These are phyloP conservation scores for Aspergillus oerlinghausenensis DNA, from an alignment of 2,329 filamentous ascomycete species.

Conservation along the genomic window DNA sequence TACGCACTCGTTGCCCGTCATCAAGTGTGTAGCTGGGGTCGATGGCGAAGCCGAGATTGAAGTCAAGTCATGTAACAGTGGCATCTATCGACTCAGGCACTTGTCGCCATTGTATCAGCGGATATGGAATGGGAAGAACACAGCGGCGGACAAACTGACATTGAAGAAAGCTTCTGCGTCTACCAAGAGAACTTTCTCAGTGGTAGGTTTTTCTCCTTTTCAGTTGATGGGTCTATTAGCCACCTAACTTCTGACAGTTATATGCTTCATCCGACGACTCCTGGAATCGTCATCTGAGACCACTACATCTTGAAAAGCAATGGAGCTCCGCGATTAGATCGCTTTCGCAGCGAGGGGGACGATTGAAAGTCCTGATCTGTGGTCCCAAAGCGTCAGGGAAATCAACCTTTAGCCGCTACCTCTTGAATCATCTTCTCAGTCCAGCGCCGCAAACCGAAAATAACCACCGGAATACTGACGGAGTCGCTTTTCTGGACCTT, in stretches of 20 bases:
- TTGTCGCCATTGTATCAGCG: constrained; percentile 51
- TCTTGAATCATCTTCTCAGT: constrained; percentile 52
- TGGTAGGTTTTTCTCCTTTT: constrained; percentile 27
- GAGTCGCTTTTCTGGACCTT: constrained; percentile 54
- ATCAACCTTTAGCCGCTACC: constrained; percentile 54
- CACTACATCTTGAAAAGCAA: constrained; percentile 41
- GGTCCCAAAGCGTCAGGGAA: constrained; percentile 56
- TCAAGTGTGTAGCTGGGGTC: constrained; percentile 42
- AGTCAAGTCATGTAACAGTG: constrained; percentile 44
- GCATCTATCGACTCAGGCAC: constrained; percentile 41
- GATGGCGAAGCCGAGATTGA: constrained; percentile 45
- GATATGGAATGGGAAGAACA: constrained; percentile 46
- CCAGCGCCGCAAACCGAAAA: constrained; percentile 31
- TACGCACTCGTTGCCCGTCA: constrained; percentile 53
- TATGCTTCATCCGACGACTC: constrained; percentile 41
- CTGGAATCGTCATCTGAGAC: constrained; percentile 37
- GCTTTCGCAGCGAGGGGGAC: constrained; percentile 37
- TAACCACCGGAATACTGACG: constrained; percentile 29
- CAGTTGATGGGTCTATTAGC: not conserved
- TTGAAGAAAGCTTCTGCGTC: constrained; percentile 24
- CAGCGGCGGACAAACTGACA: constrained; percentile 29
- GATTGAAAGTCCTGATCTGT: constrained; percentile 45
- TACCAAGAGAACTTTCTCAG: constrained; percentile 34
- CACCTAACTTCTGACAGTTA: constrained; percentile 28
- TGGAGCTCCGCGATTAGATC: constrained; percentile 43